Conservation (phyloP, 2,329 filamentous ascomycete species). For the Ophiognomonia clavigignenti-juglandacearum region DNA sequence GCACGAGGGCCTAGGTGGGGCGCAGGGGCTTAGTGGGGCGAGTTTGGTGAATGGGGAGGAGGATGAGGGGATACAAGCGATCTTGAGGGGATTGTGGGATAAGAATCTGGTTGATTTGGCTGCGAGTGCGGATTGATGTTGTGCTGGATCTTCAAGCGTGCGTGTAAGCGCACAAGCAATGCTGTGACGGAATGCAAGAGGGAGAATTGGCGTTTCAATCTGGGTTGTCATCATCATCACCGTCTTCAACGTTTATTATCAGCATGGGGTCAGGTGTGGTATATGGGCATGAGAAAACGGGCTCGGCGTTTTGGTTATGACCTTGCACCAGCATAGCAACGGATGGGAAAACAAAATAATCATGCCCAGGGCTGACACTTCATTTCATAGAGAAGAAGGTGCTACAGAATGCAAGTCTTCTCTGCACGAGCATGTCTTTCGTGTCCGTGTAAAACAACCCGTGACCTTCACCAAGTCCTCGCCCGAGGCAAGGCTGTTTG, state of each 20-base stretch:
- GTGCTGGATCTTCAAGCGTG: too few relatives aligned
- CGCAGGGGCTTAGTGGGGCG: slow-evolving; percentile 37
- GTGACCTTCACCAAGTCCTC: too few relatives aligned
- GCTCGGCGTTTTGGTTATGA: background rate
- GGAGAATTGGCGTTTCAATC: background rate
- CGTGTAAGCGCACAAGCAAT: background rate
- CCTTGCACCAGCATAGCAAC: background rate
- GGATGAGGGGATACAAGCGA: slow-evolving; percentile 43
- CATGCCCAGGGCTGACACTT: background rate
- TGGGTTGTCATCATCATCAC: too few relatives aligned
- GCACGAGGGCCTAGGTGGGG: slow-evolving; percentile 28
- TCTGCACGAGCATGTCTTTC: too few relatives aligned
- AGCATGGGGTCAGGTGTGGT: too few relatives aligned
- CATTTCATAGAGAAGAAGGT: background rate
- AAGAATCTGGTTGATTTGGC: slow-evolving; percentile 51
- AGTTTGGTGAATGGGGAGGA: slow-evolving; percentile 45
- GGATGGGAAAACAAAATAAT: background rate
- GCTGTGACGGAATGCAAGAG: background rate
- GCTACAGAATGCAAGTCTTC: too few relatives aligned
- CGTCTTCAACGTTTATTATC: too few relatives aligned
- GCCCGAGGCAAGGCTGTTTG: too few relatives aligned
- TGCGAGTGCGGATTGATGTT: slow-evolving; percentile 44
- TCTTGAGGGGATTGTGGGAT: slow-evolving; percentile 58
- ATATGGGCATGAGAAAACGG: background rate
- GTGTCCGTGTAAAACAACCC: too few relatives aligned